Conservation (phyloP, 768 basidiomycete genomes). For the Flagelloscypha sp. region DNA sequence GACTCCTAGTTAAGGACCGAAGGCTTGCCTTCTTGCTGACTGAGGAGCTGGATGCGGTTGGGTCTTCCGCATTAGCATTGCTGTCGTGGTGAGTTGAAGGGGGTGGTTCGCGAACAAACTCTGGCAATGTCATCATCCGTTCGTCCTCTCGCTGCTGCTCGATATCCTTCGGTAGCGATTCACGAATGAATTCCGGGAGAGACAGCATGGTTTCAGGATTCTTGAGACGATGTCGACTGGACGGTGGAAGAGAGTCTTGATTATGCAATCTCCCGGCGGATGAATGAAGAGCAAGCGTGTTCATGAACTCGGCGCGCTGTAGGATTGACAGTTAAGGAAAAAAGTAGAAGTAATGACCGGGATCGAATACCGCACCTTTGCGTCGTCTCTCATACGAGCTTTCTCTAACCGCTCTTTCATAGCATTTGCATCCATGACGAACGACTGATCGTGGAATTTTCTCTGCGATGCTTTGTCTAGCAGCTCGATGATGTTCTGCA, state of each 20-base stretch:
- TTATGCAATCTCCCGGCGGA: constrained; percentile 63
- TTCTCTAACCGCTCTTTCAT: constrained; percentile 49
- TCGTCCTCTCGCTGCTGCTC: constrained; percentile 28
- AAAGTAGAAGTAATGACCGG: constrained; percentile 6
- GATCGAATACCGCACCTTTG: constrained; percentile 41
- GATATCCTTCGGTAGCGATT: constrained; percentile 33
- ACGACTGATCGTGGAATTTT: constrained; percentile 61
- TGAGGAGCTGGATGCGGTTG: constrained; percentile 3
- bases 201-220: constrained; percentile 48
- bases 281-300: constrained; percentile 64
- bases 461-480: constrained; percentile 65
- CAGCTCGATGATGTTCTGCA: constrained; percentile 66
- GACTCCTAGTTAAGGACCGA: constrained; percentile 23
- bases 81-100: constrained; percentile 20
- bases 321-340: constrained; percentile 6
- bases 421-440: constrained; percentile 53
- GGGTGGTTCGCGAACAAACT: constrained; percentile 48
- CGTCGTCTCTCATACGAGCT: constrained; percentile 47
- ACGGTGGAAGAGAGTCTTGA: constrained; percentile 60
- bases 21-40: constrained; percentile 9
- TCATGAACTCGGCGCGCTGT: constrained; percentile 70
- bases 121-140: constrained; percentile 48
- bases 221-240: too few relatives aligned
- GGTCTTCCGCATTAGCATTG: not conserved
- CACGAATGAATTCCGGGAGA: constrained; percentile 57